A percentile compares a stretch with the other conserved stretches of the same genome.
Evolutionary conservation across 2,329 filamentous ascomycete genomes (phyloP).

Genomic region (Truncatella angustata): DNA sequence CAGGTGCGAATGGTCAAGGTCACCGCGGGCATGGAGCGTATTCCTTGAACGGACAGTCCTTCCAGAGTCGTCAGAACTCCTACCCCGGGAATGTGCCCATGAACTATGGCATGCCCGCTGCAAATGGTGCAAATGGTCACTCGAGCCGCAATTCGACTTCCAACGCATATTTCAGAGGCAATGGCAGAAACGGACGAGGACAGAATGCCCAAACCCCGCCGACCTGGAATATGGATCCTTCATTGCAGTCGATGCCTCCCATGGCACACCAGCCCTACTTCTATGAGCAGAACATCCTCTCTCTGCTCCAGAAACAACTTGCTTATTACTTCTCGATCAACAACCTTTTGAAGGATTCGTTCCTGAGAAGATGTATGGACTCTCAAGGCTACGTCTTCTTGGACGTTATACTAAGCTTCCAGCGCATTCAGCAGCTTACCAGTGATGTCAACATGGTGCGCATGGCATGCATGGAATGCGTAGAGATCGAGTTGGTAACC

Average conservation of each 20-base stretch:
- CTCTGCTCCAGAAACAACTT: constrained; percentile 48
- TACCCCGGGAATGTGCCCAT: constrained; percentile 21
- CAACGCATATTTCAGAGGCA: not conserved
- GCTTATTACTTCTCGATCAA: constrained; percentile 98
- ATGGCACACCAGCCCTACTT: constrained; percentile 3
- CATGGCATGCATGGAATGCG: constrained; percentile 70
- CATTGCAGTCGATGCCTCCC: constrained; percentile 3
- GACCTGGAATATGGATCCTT: constrained; percentile 5
- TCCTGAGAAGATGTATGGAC: constrained; percentile 88
- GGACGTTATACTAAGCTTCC: constrained; percentile 79
- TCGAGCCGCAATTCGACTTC: constrained; percentile 4
- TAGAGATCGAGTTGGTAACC: constrained; percentile 69
- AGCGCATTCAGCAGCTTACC: constrained; percentile 73
- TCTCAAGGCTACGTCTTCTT: constrained; percentile 88
- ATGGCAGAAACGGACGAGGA: constrained; percentile 1
- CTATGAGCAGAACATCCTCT: constrained; percentile 17
- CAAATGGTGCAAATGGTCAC: constrained; percentile 18
- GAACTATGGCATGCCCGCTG: constrained; percentile 21
- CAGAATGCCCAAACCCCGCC: not conserved
- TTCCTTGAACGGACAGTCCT: constrained; percentile 9
- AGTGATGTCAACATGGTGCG: constrained; percentile 73
- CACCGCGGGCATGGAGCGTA: constrained; percentile 17
- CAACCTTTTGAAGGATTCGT: constrained; percentile 92
- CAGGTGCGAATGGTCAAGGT: constrained; percentile 21
- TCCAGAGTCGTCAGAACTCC: constrained; percentile 10